phyloP scores from a whole-genome alignment of 257 asterid genomes.

The Solanum chilense region DNA sequence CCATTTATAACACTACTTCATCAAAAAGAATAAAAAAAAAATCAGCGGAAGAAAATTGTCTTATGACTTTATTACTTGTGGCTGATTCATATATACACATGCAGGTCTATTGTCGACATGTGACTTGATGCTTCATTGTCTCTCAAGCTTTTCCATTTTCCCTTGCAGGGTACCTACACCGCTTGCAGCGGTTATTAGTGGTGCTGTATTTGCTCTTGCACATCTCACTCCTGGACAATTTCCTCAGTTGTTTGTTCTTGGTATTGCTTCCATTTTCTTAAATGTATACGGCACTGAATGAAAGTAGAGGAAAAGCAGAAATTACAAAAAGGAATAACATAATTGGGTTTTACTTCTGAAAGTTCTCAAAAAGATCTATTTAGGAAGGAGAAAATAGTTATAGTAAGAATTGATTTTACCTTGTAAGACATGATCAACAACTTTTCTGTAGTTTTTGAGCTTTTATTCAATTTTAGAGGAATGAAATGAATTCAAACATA shows the following conservation, averaged over 20 bases:
- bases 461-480: not conserved
- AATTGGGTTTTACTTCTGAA: not conserved
- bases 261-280: slow-evolving; percentile 22
- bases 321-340: not conserved
- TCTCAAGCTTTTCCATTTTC: slow-evolving; percentile 1
- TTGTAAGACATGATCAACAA: not conserved
- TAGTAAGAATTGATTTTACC: not conserved
- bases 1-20: not conserved
- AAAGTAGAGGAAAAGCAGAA: not conserved
- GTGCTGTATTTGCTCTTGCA: slow-evolving; percentile 78
- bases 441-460: not conserved
- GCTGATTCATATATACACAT: not conserved
- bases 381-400: not conserved
- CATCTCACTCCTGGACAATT: slow-evolving; percentile 94
- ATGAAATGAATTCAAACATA: not conserved
- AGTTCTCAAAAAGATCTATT: not conserved
- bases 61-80: not conserved
- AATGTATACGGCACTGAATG: not conserved
- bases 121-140: not conserved
- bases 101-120: not conserved
- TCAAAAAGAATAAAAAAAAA: not conserved
- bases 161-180: slow-evolving; percentile 91
- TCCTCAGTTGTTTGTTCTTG: slow-evolving; percentile 90
- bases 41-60: not conserved
- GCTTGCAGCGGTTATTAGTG: slow-evolving; percentile 63